Evolutionary conservation across 2,329 filamentous ascomycete genomes (phyloP).

Genomic region (Apiospora marii): DNA sequence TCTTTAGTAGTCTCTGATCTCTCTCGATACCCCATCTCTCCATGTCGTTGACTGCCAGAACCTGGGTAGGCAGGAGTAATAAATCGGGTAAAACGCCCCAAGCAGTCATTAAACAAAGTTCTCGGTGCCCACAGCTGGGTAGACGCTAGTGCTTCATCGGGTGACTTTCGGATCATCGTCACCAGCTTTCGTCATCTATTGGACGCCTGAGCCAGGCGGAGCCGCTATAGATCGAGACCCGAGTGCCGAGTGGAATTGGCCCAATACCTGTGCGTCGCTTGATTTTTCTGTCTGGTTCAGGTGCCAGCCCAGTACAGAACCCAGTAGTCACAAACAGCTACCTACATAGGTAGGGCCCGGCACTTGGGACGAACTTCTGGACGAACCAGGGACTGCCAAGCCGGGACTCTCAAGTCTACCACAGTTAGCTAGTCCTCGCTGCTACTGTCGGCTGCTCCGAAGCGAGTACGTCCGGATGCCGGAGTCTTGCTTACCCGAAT

Average conservation of each 20-base stretch:
- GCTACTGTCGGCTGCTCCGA: constrained; percentile 4
- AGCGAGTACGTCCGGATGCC: not conserved
- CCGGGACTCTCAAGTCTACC: not conserved
- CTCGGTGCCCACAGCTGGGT: not conserved
- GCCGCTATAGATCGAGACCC: not conserved
- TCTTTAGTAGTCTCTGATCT: not conserved
- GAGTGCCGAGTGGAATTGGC: not conserved
- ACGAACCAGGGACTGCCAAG: not conserved
- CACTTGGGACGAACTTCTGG: not conserved
- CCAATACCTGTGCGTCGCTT: not conserved
- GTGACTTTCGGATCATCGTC: not conserved
- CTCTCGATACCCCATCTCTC: not conserved
- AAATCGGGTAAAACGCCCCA: not conserved
- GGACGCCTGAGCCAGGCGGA: not conserved
- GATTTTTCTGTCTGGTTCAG: not conserved
- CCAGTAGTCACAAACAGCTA: no score
- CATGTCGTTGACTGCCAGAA: not conserved
- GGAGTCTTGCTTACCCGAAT: not conserved
- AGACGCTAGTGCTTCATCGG: constrained; percentile 1
- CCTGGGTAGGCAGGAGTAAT: not conserved
- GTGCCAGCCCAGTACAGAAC: not conserved
- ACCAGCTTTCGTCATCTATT: not conserved
- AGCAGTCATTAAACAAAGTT: not conserved
- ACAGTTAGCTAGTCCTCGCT: not conserved
- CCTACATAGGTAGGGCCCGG: not conserved